Percentiles rank a stretch among this genome's conserved stretches.
Conservation (phyloP, 2,329 filamentous ascomycete species). For the Hirsutella rhossiliensis region DNA sequence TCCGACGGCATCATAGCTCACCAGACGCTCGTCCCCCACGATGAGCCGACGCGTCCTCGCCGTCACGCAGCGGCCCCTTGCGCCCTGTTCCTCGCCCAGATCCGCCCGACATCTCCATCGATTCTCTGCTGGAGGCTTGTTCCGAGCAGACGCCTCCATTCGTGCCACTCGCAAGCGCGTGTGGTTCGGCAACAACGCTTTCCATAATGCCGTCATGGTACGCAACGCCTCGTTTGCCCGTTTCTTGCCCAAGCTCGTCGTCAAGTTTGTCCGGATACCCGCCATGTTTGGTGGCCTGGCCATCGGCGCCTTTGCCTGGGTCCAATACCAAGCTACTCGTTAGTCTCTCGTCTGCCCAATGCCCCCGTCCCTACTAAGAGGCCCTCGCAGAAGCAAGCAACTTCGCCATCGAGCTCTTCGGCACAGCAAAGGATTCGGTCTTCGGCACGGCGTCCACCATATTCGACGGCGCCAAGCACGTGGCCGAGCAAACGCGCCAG, state of each 20-base stretch:
- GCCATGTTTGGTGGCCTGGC: constrained; percentile 86
- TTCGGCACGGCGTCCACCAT: constrained; percentile 55
- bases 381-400: constrained; percentile 31
- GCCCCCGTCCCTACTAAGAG: constrained; percentile 11
- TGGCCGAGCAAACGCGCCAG: constrained; percentile 65
- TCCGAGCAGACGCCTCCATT: constrained; percentile 52
- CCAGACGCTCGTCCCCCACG: constrained; percentile 1
- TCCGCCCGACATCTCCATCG: constrained; percentile 53
- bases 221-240: constrained; percentile 54
- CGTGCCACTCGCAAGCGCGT: constrained; percentile 49
- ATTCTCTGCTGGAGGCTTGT: constrained; percentile 55
- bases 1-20: neutral
- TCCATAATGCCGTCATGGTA: constrained; percentile 64
- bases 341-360: constrained; percentile 23
- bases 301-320: constrained; percentile 76
- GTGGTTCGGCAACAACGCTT: constrained; percentile 72
- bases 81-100: constrained; percentile 46
- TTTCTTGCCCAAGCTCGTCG: constrained; percentile 71
- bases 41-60: constrained; percentile 41
- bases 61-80: constrained; percentile 55
- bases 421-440: constrained; percentile 59
- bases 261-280: constrained; percentile 79
- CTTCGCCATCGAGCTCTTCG: constrained; percentile 53
- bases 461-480: constrained; percentile 59
- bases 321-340: constrained; percentile 93